Evolutionary conservation across 2,329 filamentous ascomycete species (phyloP).

Genomic region (Alternaria incomplexa): DNA sequence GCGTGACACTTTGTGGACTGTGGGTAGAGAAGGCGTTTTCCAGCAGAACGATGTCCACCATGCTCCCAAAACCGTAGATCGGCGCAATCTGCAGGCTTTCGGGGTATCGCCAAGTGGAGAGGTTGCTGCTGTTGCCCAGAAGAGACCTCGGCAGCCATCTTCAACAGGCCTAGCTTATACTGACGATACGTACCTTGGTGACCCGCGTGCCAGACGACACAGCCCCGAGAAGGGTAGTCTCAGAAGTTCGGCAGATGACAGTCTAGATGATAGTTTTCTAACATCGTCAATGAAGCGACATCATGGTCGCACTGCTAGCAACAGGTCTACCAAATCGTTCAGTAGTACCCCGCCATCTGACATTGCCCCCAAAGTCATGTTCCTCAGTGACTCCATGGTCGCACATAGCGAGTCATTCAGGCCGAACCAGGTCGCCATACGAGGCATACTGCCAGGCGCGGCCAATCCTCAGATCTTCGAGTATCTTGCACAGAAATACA

Average conservation of each 20-base stretch:
- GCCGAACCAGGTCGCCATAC: constrained; percentile 56
- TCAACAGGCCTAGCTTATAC: constrained; percentile 50
- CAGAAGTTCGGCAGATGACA: constrained; percentile 63
- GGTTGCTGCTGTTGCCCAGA: constrained; percentile 61
- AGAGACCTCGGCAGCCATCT: constrained; percentile 53
- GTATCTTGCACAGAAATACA: constrained; percentile 55
- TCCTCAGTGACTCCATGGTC: constrained; percentile 58
- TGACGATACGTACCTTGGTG: constrained; percentile 47
- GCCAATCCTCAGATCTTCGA: constrained; percentile 47
- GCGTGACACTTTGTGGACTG: constrained; percentile 69
- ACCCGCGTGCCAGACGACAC: constrained; percentile 51
- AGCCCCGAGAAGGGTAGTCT: constrained; percentile 56
- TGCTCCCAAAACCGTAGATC: constrained; percentile 64
- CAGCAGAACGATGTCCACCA: constrained; percentile 68
- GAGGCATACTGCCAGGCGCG: constrained; percentile 56
- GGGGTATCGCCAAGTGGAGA: constrained; percentile 65
- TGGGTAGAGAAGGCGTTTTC: constrained; percentile 66
- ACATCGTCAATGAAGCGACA: constrained; percentile 55
- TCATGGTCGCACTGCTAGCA: constrained; percentile 54
- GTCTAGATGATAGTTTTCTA: constrained; percentile 62
- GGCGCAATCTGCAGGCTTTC: constrained; percentile 62
- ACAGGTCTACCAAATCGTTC: constrained; percentile 59
- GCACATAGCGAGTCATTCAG: constrained; percentile 48
- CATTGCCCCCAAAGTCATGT: constrained; percentile 55
- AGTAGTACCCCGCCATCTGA: constrained; percentile 61